A percentile compares a stretch with the other conserved stretches of the same genome.
These are phyloP conservation scores for Aegilops umbellulata DNA, from an alignment of 176 grass and related monocot genomes.

Conservation along the genomic window DNA sequence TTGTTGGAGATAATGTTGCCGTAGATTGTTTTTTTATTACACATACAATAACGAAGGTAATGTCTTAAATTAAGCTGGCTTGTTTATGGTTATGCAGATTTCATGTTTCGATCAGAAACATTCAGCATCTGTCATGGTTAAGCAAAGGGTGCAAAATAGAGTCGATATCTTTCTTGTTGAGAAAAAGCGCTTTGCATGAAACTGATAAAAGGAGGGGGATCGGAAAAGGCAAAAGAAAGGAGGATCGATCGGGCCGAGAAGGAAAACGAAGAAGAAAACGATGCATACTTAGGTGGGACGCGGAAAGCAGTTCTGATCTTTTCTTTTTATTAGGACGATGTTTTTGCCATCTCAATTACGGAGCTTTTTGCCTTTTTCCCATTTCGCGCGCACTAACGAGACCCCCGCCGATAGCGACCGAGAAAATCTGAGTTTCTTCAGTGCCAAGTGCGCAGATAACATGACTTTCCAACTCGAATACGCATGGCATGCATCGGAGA, in stretches of 20 bases:
- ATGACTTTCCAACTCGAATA: conserved; percentile 38
- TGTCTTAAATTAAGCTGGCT: neutral
- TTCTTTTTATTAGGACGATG: conserved; percentile 6
- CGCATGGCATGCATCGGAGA: conserved; percentile 25
- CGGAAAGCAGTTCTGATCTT: conserved; percentile 35
- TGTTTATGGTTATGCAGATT: neutral
- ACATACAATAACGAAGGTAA: neutral
- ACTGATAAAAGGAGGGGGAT: neutral
- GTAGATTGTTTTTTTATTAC: too few species aligned
- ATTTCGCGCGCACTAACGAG: conserved; percentile 41
- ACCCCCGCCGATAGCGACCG: conserved; percentile 20
- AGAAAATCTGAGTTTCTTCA: conserved; percentile 13
- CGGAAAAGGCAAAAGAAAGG: neutral
- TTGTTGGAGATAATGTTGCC: too few species aligned
- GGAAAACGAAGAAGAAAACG: conserved; percentile 21
- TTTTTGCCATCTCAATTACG: conserved; percentile 31
- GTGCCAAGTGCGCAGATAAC: conserved; percentile 2
- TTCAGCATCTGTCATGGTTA: neutral
- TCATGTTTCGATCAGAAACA: neutral
- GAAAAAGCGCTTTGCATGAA: conserved; percentile 29
- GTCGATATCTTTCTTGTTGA: neutral
- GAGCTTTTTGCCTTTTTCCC: conserved; percentile 1
- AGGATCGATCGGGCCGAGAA: neutral
- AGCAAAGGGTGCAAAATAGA: neutral
- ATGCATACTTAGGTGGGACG: conserved; percentile 30